These are phyloP conservation scores for Cenchrus purpureus DNA, from an alignment of 176 grass and related monocot genomes.

Conservation along the genomic window DNA sequence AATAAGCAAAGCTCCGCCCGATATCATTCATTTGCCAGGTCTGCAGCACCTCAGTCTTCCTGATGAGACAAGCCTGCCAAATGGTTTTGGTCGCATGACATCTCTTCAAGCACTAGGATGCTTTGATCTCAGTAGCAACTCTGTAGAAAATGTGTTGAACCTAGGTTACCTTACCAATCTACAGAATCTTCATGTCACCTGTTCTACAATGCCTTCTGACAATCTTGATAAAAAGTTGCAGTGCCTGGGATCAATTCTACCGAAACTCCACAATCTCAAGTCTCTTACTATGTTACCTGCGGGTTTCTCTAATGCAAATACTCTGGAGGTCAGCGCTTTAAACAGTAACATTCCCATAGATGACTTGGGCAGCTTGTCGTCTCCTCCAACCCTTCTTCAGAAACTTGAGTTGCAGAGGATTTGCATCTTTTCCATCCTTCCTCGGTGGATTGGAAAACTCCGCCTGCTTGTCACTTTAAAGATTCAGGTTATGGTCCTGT, in stretches of 20 bases:
- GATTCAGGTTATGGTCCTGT: not conserved
- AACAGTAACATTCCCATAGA: not conserved
- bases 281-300: not conserved
- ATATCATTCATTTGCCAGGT: not conserved
- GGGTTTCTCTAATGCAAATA: not conserved
- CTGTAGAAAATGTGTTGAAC: not conserved
- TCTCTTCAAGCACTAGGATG: not conserved
- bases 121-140: not conserved
- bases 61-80: not conserved
- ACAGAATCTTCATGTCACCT: not conserved
- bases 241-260: not conserved
- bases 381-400: not conserved
- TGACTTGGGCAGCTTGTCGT: not conserved
- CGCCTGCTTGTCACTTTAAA: not conserved
- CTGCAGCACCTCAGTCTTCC: not conserved
- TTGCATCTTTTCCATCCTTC: not conserved
- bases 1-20: not conserved
- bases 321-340: not conserved
- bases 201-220: not conserved
- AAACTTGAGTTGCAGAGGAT: not conserved
- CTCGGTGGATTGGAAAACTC: not conserved
- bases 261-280: constrained; percentile 2
- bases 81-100: not conserved
- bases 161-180: not conserved
- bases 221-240: not conserved